phyloP scores from a whole-genome alignment of 805 yeast genomes.

The Starmera dryadoides region DNA sequence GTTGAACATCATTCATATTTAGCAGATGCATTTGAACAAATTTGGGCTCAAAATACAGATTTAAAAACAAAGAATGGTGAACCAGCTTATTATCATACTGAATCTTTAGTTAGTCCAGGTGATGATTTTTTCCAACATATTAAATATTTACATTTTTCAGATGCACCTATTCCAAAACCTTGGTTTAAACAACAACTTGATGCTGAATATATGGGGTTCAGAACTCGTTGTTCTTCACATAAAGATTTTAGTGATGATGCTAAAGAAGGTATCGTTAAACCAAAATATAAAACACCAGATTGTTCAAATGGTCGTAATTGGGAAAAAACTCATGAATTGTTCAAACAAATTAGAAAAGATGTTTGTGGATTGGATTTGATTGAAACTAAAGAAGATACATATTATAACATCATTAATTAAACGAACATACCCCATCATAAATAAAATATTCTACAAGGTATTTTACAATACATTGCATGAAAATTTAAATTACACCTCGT shows the following conservation, averaged over 20 bases:
- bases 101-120: constrained; percentile 8
- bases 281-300: constrained; percentile 6
- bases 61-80: constrained; percentile 5
- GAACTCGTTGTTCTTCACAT: constrained; percentile 12
- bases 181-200: constrained; percentile 31
- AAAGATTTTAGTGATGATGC: constrained; percentile 10
- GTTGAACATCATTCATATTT: constrained; percentile 32
- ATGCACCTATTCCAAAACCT: constrained; percentile 61
- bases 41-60: constrained; percentile 20
- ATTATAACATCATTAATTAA: constrained; percentile 13
- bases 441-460: too few species aligned
- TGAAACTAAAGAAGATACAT: constrained; percentile 13
- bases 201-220: constrained; percentile 7
- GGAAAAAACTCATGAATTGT: constrained; percentile 12
- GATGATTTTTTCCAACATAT: constrained; percentile 21
- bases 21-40: constrained; percentile 37
- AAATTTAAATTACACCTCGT: too few species aligned
- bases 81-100: constrained; percentile 13
- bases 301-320: constrained; percentile 16
- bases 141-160: constrained; percentile 55
- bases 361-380: constrained; percentile 17
- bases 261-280: constrained; percentile 3
- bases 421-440: too few species aligned
- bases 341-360: constrained; percentile 12
- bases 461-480: too few species aligned